Evolutionary conservation across 2,329 filamentous ascomycete species (phyloP), one percentile per base, ranked within the genome.

Genomic region (Colletotrichum sp.): DNA sequence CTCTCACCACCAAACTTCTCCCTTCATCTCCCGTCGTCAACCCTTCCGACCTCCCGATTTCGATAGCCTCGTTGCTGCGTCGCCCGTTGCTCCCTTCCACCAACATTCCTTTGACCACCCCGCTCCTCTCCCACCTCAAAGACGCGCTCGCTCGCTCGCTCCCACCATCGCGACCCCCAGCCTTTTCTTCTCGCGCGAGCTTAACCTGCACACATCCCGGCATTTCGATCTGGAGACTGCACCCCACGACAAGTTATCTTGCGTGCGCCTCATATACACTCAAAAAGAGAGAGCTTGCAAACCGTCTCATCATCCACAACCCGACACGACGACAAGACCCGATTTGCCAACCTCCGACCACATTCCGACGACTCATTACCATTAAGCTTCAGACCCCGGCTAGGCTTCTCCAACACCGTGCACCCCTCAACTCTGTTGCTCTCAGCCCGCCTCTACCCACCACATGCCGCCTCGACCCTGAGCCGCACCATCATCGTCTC

Each of bases 401-500:
- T 62, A 63, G 72, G 29, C 34, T 47, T 63, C 63, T 27, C 62
- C 57, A 57, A 67, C 43, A 72, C 57, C 63, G 72, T 72, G 72
- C 72, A 74, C 72, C 72, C 72, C 72, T 74, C 72, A 74, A 72
- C 72, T 74, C 72, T 72, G 72, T 72, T 74, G 68, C 33, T 63
- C 72, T 67, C 72, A 67, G 72, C 57, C 72, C 47, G 68, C 43
- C 6, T 73, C 72, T 74, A 71, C 57, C 63, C 72, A 72, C 71
- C 71, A 58, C 33, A 74, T 73, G 69, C 70, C 69, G 65, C 33
- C 58, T 27, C 16, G n/a, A 29, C 57, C 61, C 38, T 74, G 70
- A 74, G 72, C 69, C 72, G 47, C 58, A 66, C 70, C 65, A 74
- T 74, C 72, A 74, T 63, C 55, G 69, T 74, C 58, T 36, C 63